These are phyloP conservation scores for Amniculicola lignicola DNA, from an alignment of 495 filamentous ascomycete genomes.

Conservation along the genomic window DNA sequence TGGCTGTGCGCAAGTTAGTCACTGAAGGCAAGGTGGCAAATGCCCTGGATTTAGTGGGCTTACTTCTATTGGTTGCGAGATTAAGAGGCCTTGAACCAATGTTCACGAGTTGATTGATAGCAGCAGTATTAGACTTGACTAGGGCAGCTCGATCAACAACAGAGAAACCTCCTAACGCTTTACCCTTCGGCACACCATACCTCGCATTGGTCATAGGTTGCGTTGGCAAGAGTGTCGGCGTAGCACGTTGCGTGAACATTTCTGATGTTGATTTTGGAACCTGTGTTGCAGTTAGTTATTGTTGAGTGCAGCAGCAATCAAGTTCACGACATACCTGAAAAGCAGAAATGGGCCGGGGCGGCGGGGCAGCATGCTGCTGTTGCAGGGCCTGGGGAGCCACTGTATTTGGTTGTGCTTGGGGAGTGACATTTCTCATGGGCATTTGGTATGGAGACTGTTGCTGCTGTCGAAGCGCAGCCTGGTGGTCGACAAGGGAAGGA, in stretches of 20 bases:
- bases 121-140: constrained; percentile 41
- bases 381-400: constrained; percentile 41
- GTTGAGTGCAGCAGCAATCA: background rate
- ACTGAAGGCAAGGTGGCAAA: constrained; percentile 4
- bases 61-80: constrained; percentile 33
- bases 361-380: constrained; percentile 32
- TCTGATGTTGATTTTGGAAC: constrained; percentile 26
- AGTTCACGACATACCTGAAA: constrained; percentile 21
- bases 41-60: too few species aligned
- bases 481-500: constrained; percentile 9
- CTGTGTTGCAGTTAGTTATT: constrained; percentile 6
- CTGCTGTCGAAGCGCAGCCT: constrained; percentile 7
- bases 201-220: constrained; percentile 10
- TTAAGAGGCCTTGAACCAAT: constrained; percentile 37
- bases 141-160: constrained; percentile 43
- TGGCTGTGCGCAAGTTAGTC: constrained; percentile 37
- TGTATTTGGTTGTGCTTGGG: constrained; percentile 26
- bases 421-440: constrained; percentile 1
- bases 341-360: background rate
- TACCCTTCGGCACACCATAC: constrained; percentile 38
- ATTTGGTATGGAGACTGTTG: constrained; percentile 23
- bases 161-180: constrained; percentile 38
- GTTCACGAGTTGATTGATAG: constrained; percentile 44
- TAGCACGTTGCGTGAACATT: constrained; percentile 16
- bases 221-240: background rate